These are phyloP conservation scores for Gremmenia infestans DNA, from an alignment of 2,329 filamentous ascomycete genomes.

Conservation along the genomic window DNA sequence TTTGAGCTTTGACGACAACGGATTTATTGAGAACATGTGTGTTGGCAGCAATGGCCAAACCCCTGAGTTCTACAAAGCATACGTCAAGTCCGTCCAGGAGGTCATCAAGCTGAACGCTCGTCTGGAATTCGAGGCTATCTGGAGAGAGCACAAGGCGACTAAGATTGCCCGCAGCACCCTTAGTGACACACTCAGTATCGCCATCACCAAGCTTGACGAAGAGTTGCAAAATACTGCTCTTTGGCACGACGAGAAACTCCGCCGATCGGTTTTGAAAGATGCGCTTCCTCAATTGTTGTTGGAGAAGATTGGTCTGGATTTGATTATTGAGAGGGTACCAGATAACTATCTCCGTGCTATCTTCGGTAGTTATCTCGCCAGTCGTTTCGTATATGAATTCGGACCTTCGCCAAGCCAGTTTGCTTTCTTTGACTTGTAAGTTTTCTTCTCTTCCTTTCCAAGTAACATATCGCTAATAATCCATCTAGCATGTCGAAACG, in stretches of 20 bases:
- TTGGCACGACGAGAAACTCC: constrained; percentile 78
- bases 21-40: constrained; percentile 94
- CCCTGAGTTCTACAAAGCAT: constrained; percentile 87
- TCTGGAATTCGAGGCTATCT: constrained; percentile 97
- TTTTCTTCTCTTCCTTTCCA: constrained; percentile 28
- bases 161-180: constrained; percentile 77
- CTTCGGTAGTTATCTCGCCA: constrained; percentile 92
- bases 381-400: constrained; percentile 93
- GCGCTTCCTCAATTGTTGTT: constrained; percentile 80
- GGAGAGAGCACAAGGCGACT: constrained; percentile 85
- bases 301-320: constrained; percentile 85
- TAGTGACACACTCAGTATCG: constrained; percentile 82
- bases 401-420: constrained; percentile 92
- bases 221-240: constrained; percentile 90
- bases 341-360: constrained; percentile 90
- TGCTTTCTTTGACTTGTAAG: constrained; percentile 97
- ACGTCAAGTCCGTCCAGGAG: constrained; percentile 86
- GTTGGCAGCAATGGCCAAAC: constrained; percentile 68
- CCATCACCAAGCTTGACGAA: constrained; percentile 95
- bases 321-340: constrained; percentile 80
- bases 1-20: constrained; percentile 84
- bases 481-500: constrained; percentile 57
- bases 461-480: constrained; percentile 18
- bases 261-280: constrained; percentile 73
- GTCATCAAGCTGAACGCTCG: constrained; percentile 87